These are phyloP conservation scores for Pichia terricola DNA, from an alignment of 1,139 yeast species.

Conservation along the genomic window DNA sequence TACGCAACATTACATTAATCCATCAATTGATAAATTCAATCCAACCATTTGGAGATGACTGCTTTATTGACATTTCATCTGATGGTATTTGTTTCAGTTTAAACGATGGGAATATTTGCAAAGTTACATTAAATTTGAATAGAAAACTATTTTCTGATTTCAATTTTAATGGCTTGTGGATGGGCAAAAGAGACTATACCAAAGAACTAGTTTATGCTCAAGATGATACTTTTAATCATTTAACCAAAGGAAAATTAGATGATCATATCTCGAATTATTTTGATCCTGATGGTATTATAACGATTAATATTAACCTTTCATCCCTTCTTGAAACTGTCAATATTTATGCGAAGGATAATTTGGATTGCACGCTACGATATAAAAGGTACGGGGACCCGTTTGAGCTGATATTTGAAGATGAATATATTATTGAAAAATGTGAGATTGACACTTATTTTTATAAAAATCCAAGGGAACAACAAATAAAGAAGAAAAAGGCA, in stretches of 20 bases:
- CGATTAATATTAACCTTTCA: slow-evolving; percentile 28
- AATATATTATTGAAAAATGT: slow-evolving; percentile 56
- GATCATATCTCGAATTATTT: neutral
- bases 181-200: slow-evolving; percentile 1
- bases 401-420: slow-evolving; percentile 62
- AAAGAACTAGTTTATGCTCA: slow-evolving; percentile 6
- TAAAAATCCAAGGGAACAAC: slow-evolving; percentile 13
- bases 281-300: slow-evolving; percentile 15
- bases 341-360: slow-evolving; percentile 27
- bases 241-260: neutral
- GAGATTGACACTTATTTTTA: slow-evolving; percentile 56
- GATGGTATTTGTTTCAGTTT: slow-evolving; percentile 23
- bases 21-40: slow-evolving; percentile 21
- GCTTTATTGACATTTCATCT: slow-evolving; percentile 19
- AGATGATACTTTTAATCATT: slow-evolving; percentile 6
- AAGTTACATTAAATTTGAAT: slow-evolving; percentile 20
- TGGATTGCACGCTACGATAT: slow-evolving; percentile 39
- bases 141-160: slow-evolving; percentile 16
- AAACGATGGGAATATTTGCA: slow-evolving; percentile 23
- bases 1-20: slow-evolving; percentile 16
- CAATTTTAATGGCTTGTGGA: slow-evolving; percentile 15
- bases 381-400: slow-evolving; percentile 57
- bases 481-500: neutral
- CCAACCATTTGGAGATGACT: slow-evolving; percentile 22
- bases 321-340: slow-evolving; percentile 39